Percentiles rank a stretch among this genome's conserved stretches.
phyloP scores from a whole-genome alignment of 805 yeast genomes.

The Kuraishia capsulata region DNA sequence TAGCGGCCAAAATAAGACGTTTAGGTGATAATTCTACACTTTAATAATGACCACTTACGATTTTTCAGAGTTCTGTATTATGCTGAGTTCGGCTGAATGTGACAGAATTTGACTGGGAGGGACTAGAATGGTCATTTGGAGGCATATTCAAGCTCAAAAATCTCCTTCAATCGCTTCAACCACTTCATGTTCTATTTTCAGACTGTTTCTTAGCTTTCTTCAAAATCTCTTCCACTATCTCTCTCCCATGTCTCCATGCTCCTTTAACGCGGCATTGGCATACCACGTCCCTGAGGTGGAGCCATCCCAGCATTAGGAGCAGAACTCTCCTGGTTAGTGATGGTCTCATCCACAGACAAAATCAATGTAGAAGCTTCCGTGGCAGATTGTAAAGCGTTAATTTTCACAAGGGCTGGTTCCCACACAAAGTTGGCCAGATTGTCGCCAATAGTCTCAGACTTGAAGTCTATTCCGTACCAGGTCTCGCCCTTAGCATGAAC shows the following conservation, averaged over 20 bases:
- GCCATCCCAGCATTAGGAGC: conserved; percentile 39
- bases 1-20: background rate
- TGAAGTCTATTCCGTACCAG: conserved; percentile 92
- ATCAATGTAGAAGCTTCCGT: conserved; percentile 94
- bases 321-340: conserved; percentile 60
- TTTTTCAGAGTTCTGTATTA: no score
- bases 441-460: conserved; percentile 70
- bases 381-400: conserved; percentile 90
- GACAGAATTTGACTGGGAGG: no score
- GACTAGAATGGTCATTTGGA: no score
- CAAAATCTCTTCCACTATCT: no score
- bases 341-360: conserved; percentile 93
- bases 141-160: no score
- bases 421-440: conserved; percentile 84
- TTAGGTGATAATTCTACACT: no score
- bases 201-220: no score
- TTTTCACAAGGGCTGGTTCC: conserved; percentile 96
- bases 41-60: background rate
- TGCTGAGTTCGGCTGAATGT: no score
- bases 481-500: conserved; percentile 88
- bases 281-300: conserved; percentile 54
- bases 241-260: no score
- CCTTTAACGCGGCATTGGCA: conserved; percentile 51
- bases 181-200: no score
- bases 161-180: no score